Evolutionary conservation across 257 asterid genomes (phyloP), one percentile per base, ranked within the genome.

Genomic region (Solanum chiquidenum): DNA sequence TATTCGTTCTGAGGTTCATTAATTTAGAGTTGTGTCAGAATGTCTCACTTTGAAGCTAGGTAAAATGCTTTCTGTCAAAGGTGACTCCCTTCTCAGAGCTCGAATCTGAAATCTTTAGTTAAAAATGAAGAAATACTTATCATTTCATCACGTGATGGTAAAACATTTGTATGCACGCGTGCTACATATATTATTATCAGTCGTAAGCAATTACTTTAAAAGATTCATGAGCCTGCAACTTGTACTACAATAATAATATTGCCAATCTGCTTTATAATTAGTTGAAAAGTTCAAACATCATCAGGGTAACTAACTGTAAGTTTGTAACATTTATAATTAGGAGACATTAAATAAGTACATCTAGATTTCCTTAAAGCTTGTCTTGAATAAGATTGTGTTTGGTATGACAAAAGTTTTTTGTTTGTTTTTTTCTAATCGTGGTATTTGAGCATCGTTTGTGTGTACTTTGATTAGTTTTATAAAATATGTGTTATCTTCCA

Each of bases 61-160:
- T 49, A 49, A 49, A 49, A 49, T 49, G 8, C 3, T 14, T 2
- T 0, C 1, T 52, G 2, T 52, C 1, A 3, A 66, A 5, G 0
- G 1, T 6, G 4, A 27, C 1, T 66, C 1, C 3, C 3, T 27
- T 1, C 2, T 6, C 1, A 6, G 7, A 10, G 8, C 5, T 66
- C 3, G 13, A 52, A 49, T 14, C 21, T 49, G 20, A 49, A 49
- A 49, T 49, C 7, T 49, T 0, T 62, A 1, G 1, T 66, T 66
- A 12, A 3, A 7, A 2, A 27, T 66, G 4, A 66, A 66, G 0
- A 29, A 66, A 2, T 66, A 66, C 4, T 66, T 66, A 68, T 0
- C 0, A 6, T 5, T 64, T 29, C 16, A n/a, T 1, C 18, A 5
- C 0, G 12, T 46, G 0, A 46, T 13, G 0, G 1, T 49, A 49